phyloP scores from a whole-genome alignment of 1,284 basidiomycete species.

The Vanrija humicola region DNA sequence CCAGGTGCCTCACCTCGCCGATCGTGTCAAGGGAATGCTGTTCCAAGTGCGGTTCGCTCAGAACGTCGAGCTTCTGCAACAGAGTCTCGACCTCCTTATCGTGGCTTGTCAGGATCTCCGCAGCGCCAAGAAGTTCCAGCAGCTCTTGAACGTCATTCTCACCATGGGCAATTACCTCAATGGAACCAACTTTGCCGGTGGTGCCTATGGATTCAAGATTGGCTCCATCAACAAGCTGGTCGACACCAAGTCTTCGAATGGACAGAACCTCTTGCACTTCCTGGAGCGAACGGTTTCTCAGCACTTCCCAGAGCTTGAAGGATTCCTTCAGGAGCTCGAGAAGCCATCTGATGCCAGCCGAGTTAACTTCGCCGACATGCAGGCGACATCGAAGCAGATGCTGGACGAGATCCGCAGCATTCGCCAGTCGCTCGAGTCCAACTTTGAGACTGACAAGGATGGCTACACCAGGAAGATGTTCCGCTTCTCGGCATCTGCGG shows the following conservation, averaged over 20 bases:
- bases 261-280: slow-evolving; percentile 91
- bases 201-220: slow-evolving; percentile 94
- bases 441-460: slow-evolving; percentile 69
- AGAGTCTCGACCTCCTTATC: slow-evolving; percentile 72
- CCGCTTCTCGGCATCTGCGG: slow-evolving; percentile 72
- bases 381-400: slow-evolving; percentile 54
- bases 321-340: slow-evolving; percentile 81
- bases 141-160: slow-evolving; percentile 70
- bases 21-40: slow-evolving; percentile 90
- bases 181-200: slow-evolving; percentile 91
- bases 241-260: slow-evolving; percentile 92
- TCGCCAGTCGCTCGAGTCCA: slow-evolving; percentile 68
- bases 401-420: slow-evolving; percentile 75
- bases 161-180: slow-evolving; percentile 98
- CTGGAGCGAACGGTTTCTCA: slow-evolving; percentile 82
- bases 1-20: slow-evolving; percentile 86
- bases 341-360: slow-evolving; percentile 90
- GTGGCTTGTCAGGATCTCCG: slow-evolving; percentile 73
- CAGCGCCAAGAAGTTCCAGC: slow-evolving; percentile 76
- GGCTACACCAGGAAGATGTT: slow-evolving; percentile 85
- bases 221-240: slow-evolving; percentile 99
- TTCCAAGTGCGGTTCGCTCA: slow-evolving; percentile 84
- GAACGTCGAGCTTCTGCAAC: slow-evolving; percentile 60
- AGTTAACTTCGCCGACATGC: slow-evolving; percentile 47
- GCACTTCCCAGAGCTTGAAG: slow-evolving; percentile 83